phyloP scores from a whole-genome alignment of 23 red algal species.

The Gracilaria domingensis region DNA sequence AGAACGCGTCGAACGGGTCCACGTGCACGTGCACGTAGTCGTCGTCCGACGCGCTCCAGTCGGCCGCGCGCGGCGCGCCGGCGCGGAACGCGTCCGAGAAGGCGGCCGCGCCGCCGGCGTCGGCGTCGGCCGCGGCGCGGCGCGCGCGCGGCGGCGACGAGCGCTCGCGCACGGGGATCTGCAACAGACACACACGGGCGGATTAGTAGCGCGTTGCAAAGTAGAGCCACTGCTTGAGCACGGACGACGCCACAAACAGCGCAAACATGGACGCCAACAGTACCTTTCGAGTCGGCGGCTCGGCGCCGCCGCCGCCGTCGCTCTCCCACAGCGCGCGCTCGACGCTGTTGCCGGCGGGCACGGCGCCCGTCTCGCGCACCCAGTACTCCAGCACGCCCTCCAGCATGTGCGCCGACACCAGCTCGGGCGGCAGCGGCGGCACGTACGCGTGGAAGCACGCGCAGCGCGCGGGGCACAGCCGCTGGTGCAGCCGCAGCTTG shows the following conservation, averaged over 20 bases:
- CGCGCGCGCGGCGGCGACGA: slow-evolving; percentile 20
- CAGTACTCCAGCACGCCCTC: slow-evolving; percentile 79
- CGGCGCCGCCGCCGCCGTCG: neutral
- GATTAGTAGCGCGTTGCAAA: slow-evolving; percentile 68
- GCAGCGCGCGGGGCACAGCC: slow-evolving; percentile 1
- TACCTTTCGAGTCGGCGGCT: slow-evolving; percentile 57
- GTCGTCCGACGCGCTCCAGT: slow-evolving; percentile 16
- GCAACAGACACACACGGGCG: too few species aligned
- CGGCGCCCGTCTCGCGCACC: slow-evolving; percentile 80
- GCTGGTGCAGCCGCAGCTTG: slow-evolving; percentile 69
- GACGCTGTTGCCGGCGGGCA: slow-evolving; percentile 71
- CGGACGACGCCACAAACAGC: slow-evolving; percentile 54
- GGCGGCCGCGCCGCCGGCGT: neutral
- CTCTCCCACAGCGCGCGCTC: slow-evolving; percentile 49
- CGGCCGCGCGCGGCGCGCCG: neutral
- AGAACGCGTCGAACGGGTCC: slow-evolving; percentile 72
- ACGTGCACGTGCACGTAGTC: slow-evolving; percentile 69
- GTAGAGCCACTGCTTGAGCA: slow-evolving; percentile 59
- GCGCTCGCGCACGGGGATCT: slow-evolving; percentile 53
- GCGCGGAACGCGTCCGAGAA: slow-evolving; percentile 11
- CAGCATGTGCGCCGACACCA: slow-evolving; percentile 55
- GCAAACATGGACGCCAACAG: slow-evolving; percentile 51
- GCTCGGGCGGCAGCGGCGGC: slow-evolving; percentile 37
- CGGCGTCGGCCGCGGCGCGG: neutral
- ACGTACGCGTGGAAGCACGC: slow-evolving; percentile 42